Conservation (phyloP, 75 land plant genomes). For the Cryptomeria japonica region DNA sequence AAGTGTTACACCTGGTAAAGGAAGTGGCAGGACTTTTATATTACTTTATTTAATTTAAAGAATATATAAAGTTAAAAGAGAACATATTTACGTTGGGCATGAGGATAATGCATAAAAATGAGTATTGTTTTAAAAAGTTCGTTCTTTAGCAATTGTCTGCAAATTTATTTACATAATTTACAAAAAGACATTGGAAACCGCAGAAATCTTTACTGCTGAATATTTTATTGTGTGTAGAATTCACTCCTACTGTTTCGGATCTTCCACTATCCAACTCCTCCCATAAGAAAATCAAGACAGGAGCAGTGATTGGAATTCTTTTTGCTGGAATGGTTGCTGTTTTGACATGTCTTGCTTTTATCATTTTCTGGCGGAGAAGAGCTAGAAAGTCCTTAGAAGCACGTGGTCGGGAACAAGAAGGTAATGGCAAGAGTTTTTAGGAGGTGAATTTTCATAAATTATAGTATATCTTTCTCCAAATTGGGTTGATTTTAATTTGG, state of each 20-base stretch:
- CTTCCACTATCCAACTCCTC: constrained; percentile 15
- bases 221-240: constrained; percentile 32
- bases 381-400: background rate
- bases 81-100: background rate
- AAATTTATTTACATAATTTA: background rate
- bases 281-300: constrained; percentile 17
- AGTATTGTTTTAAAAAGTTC: background rate
- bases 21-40: background rate
- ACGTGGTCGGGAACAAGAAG: constrained; percentile 25
- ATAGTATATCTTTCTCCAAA: background rate
- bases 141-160: background rate
- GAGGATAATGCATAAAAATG: too few relatives aligned
- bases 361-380: constrained; percentile 11
- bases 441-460: background rate
- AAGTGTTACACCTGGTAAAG: constrained; percentile 35
- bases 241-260: constrained; percentile 39
- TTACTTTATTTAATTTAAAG: background rate
- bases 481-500: constrained; percentile 7
- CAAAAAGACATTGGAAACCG: background rate
- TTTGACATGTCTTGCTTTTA: background rate
- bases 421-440: constrained; percentile 11
- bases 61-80: background rate
- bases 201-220: background rate
- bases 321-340: constrained; percentile 27
- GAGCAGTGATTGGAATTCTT: constrained; percentile 25